Base-by-base conservation (phyloP, 2,329 filamentous ascomycete genomes). In the Pseudofabraea citricarpa region DNA sequence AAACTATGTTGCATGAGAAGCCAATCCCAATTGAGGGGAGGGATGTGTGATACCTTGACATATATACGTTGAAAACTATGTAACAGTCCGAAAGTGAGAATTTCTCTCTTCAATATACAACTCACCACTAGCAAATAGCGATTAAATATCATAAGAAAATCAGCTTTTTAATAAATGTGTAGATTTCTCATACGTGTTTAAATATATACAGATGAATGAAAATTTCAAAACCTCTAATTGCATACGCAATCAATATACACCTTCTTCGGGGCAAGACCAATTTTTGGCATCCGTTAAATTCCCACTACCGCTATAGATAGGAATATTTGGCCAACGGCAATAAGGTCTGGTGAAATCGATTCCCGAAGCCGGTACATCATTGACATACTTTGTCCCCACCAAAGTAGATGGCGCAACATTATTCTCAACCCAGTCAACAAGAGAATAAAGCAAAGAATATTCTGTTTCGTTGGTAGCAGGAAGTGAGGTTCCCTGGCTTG, bases 281-380 rank as follows among this genome's bases (percentile, higher is more conserved):
- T 37, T 37, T 21, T 37, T 21, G 6, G 20, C 21, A 9, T 22
- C 8, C 10, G 18, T 24, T 13, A 37, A 10, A 37, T 37, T 37
- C 12, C 35, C 35, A 22, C 12, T 13, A 20, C 35, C 35, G 23
- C 18, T 23, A 15, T 37, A 37, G 10, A 22, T 21, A 5, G 35
- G 35, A 24, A 37, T 22, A 24, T 37, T 37, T 13, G 35, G 20
- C 35, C 35, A 37, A 13, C 35, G 4, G 49, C 73, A 75, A 53
- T 75, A 71, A 41, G 60, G 64, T 44, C 71, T 64, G 36, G 56
- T 60, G 47, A 71, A 73, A 38, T 68, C 59, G 3, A 72, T 55
- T n/a, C 64, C 61, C 8, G 63, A 52, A 5, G 56, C 55, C 5
- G 59, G 56, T 9, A 51, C 58, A 51, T 65, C 68, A 49, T 70